phyloP scores from a whole-genome alignment of 805 yeast genomes.

The Yarrowia alimentaria region DNA sequence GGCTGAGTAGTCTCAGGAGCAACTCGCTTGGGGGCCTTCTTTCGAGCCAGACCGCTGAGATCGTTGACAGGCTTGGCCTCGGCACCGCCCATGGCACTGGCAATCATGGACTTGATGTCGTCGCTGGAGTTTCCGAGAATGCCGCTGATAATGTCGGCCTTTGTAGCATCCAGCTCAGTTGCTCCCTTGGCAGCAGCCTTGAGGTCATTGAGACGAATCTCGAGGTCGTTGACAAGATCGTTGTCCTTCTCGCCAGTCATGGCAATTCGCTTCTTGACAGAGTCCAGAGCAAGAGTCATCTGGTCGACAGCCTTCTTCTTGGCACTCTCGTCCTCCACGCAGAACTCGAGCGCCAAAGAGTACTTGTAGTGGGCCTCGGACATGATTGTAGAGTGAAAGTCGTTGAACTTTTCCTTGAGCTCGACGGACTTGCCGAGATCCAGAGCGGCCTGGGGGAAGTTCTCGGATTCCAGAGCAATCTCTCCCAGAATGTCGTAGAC shows the following conservation, averaged over 20 bases:
- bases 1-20: slow-evolving; percentile 23
- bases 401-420: slow-evolving; percentile 53
- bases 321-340: slow-evolving; percentile 51
- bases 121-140: slow-evolving; percentile 65
- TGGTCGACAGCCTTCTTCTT: slow-evolving; percentile 55
- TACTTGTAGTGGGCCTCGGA: slow-evolving; percentile 81
- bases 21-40: slow-evolving; percentile 26
- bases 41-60: slow-evolving; percentile 15
- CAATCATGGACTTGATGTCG: slow-evolving; percentile 5
- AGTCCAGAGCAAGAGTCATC: slow-evolving; percentile 52
- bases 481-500: slow-evolving; percentile 82
- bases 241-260: slow-evolving; percentile 44
- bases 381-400: slow-evolving; percentile 53
- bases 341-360: slow-evolving; percentile 74
- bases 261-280: slow-evolving; percentile 46
- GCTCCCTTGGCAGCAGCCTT: slow-evolving; percentile 26
- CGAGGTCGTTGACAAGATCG: slow-evolving; percentile 39
- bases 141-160: slow-evolving; percentile 82
- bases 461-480: slow-evolving; percentile 84
- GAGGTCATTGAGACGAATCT: slow-evolving; percentile 36
- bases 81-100: not conserved
- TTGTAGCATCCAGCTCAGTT: slow-evolving; percentile 50
- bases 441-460: slow-evolving; percentile 70
- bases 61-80: not conserved
- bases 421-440: slow-evolving; percentile 63